Base-by-base conservation (phyloP, 148 eudicot species). In the Vaccinium macrocarpon region DNA sequence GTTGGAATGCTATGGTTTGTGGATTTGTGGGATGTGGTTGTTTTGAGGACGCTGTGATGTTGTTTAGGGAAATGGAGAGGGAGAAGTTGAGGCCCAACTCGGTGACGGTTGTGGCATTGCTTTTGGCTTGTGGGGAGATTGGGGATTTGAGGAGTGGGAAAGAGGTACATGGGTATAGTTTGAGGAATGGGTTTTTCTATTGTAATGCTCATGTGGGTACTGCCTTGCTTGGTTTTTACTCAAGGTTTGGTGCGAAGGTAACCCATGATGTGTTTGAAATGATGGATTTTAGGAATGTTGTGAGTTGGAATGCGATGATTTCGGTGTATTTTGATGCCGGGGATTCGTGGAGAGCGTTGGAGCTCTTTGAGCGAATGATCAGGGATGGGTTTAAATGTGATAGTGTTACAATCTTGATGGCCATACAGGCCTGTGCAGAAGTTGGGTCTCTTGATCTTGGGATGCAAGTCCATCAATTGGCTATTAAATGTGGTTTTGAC, bases 1-100 rank as follows among this genome's bases (percentile, higher is more conserved):
- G 89, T 11, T 92, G 93, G 93, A 92, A 92, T 82, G 85, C 89
- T 29, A 90, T 92, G 93, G 90, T 93, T 53, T 87, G 87, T 62
- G 88, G 95, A 80, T 89, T 57, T 78, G 92, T 91, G 15, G 84
- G 88, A 4, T 90, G 89, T 79, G 78, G 76, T 77, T 84, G 80
- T 48, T 88, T 76, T 83, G 81, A 83, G 81, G 91, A 88, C 32
- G 91, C 91, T 8, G 4, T 91, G 50, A 3, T 27, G 15, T 82
- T 90, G 83, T 87, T 87, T 85, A 62, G 66, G 52, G 79, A 82
- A 83, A 91, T 93, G 87, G 84, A 86, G 85, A 35, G 53, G 51
- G 87, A 85, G 70, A 76, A 79, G 6, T 84, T 93, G 83, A 88
- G 84, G 68, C 90, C 91, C 16, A 91, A 87, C 76, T 78, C 91